phyloP scores from a whole-genome alignment of 2,329 filamentous ascomycete species.

The Apiospora hydei region DNA sequence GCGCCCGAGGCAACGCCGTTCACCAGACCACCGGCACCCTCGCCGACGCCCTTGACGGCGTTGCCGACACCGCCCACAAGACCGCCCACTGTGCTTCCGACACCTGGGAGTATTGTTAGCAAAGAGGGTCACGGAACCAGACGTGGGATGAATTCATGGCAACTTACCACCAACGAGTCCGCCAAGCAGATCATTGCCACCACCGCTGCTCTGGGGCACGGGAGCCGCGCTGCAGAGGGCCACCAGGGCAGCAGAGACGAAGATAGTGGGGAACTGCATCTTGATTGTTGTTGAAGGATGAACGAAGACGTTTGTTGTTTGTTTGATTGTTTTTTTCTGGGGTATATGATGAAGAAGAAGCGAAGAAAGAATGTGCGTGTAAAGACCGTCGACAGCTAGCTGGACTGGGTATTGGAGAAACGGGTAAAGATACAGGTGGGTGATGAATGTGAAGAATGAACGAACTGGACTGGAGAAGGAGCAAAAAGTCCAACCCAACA shows the following conservation, averaged over 20 bases:
- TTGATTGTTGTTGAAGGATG: not conserved
- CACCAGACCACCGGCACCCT: not conserved
- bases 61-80: not conserved
- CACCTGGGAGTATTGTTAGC: not conserved
- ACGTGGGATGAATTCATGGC: not conserved
- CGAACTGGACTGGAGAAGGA: not conserved
- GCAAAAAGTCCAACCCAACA: not conserved
- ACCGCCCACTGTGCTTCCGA: not conserved
- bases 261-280: constrained; percentile 13
- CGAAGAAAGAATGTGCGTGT: not conserved
- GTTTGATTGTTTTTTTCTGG: not conserved
- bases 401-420: not conserved
- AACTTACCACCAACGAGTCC: not conserved
- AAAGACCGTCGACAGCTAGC: constrained; percentile 19
- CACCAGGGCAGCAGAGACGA: constrained; percentile 11
- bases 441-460: not conserved
- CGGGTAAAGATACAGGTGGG: not conserved
- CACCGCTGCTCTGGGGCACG: not conserved
- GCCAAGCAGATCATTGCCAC: not conserved
- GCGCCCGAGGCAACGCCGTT: not conserved
- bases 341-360: not conserved
- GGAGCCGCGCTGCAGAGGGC: not conserved
- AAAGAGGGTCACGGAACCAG: not conserved
- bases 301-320: too few species aligned
- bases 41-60: not conserved